Base-by-base conservation (phyloP, 2,329 filamentous ascomycete species). In the Trichophyton rubrum region DNA sequence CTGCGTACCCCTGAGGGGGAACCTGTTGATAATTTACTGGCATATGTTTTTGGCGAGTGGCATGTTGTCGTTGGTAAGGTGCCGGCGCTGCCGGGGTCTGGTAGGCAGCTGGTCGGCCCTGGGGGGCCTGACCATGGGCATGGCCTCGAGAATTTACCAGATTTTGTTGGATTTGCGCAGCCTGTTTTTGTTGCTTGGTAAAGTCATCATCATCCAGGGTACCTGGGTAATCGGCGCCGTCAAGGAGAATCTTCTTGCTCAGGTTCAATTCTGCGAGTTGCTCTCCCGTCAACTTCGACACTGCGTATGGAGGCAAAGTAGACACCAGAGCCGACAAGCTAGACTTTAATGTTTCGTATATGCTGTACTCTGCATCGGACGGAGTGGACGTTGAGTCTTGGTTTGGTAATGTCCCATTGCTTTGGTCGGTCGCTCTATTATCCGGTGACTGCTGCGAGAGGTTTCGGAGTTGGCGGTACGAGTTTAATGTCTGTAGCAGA, bases 211-310 rank as follows among this genome's bases (percentile, higher is more conserved):
- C 89, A 66, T 95, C 90, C 83, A 95, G 85, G 3, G 87, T 83
- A 3, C 90, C 90, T 64, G 82, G 82, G 71, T 88, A 88, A 67
- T 90, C 84, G 58, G 86, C 84, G 5, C 81, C 84, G 62, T 88
- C 83, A 55, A 95, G 78, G 62, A 89, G 76, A 20, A 96, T 81
- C 69, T 85, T 89, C 53, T 85, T 89, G 74, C 86, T 92, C 69
- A 95, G 87, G 64, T 89, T 86, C 56, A 96, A 77, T 61, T 90
- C 88, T 33, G 86, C 86, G n/a, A 95, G 75, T 71, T 90, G 88
- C 69, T 95, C 87, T 8, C 90, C 90, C 67, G 95, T 86, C 63
- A 96, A 77, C 68, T 93, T 92, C 4, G 90, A 86, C 24, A 96
- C 87, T 1, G 88, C 88, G 69, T 90, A 93, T 1, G 90, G 90